These are phyloP conservation scores for Coprinellus micaceus DNA, from an alignment of 768 basidiomycete species.

Conservation along the genomic window DNA sequence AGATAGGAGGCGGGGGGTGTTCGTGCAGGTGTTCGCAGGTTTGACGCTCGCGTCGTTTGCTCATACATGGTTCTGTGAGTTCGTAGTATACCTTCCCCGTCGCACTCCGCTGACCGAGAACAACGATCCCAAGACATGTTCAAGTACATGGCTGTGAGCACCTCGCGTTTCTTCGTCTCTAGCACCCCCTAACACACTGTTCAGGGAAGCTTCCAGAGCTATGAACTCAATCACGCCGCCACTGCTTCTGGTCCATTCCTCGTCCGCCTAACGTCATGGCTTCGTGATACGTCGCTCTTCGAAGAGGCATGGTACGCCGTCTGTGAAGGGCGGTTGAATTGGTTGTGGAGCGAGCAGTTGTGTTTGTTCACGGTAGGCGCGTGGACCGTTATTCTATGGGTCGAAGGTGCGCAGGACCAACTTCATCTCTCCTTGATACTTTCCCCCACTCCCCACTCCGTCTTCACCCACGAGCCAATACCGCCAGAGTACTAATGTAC, in stretches of 20 bases:
- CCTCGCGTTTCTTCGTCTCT: not conserved
- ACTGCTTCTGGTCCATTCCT: constrained; percentile 11
- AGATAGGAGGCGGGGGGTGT: no score
- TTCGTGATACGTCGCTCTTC: constrained; percentile 51
- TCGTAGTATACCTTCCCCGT: not conserved
- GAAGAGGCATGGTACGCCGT: constrained; percentile 53
- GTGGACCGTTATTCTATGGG: constrained; percentile 50
- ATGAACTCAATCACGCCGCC: constrained; percentile 26
- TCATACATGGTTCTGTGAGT: constrained; percentile 38
- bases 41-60: constrained; percentile 24
- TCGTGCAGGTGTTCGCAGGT: constrained; percentile 16
- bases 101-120: not conserved
- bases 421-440: no score
- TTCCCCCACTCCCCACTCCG: no score
- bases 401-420: constrained; percentile 51
- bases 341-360: constrained; percentile 72
- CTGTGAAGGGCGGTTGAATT: constrained; percentile 44
- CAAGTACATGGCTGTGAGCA: constrained; percentile 25
- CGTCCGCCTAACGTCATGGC: constrained; percentile 48
- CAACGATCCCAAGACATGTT: constrained; percentile 29
- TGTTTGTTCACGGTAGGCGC: constrained; percentile 57
- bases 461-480: not conserved
- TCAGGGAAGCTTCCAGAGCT: constrained; percentile 55
- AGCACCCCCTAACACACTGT: not conserved
- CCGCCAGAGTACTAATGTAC: not conserved